phyloP scores from a whole-genome alignment of 768 basidiomycete species.

The Russula emetica region DNA sequence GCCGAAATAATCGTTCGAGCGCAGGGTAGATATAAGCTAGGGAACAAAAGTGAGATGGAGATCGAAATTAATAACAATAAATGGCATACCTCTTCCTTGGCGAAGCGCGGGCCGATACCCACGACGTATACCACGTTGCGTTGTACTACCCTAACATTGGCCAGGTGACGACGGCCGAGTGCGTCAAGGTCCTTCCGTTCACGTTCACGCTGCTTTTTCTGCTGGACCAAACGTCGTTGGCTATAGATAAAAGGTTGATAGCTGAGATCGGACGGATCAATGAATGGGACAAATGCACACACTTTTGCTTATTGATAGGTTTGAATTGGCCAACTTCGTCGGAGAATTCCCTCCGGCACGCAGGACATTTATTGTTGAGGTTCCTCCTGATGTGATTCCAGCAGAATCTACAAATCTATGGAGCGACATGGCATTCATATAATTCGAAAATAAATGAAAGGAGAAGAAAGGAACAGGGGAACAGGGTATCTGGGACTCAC shows the following conservation, averaged over 20 bases:
- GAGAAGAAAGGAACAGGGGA: neutral
- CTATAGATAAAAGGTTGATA: constrained; percentile 41
- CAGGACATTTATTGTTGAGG: constrained; percentile 93
- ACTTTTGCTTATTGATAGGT: constrained; percentile 94
- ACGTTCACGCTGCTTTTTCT: constrained; percentile 92
- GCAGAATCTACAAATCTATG: constrained; percentile 97
- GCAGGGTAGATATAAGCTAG: constrained; percentile 85
- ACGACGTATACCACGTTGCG: constrained; percentile 95
- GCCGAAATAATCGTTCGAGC: constrained; percentile 95
- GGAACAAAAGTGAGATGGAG: constrained; percentile 13
- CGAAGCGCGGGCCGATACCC: constrained; percentile 89
- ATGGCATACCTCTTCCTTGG: constrained; percentile 88
- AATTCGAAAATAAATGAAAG: constrained; percentile 12
- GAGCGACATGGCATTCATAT: constrained; percentile 7
- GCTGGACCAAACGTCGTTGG: constrained; percentile 89
- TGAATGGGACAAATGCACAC: constrained; percentile 36
- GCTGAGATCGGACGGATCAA: constrained; percentile 16
- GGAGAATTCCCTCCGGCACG: constrained; percentile 88
- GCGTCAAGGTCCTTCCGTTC: constrained; percentile 93
- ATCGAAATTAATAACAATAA: constrained; percentile 15
- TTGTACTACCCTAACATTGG: constrained; percentile 95
- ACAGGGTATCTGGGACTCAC: constrained; percentile 40
- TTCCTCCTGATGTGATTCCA: constrained; percentile 98
- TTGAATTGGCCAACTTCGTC: constrained; percentile 94
- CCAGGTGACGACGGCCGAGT: constrained; percentile 76